Conservation (phyloP, 805 yeast genomes). For the Komagataella mondaviorum region DNA sequence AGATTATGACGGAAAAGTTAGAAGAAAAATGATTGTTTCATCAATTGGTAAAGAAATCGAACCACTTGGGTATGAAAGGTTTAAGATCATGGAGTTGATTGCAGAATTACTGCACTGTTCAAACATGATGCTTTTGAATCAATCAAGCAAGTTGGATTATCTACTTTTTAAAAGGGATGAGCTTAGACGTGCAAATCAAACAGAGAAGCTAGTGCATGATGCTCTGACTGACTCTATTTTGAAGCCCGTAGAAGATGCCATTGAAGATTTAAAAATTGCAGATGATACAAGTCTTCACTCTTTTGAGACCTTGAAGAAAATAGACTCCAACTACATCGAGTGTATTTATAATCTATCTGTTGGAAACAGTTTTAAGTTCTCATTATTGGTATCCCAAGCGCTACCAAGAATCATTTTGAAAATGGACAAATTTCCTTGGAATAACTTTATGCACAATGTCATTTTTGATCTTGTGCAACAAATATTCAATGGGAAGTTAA, state of each 20-base stretch:
- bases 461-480: constrained; percentile 94
- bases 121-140: constrained; percentile 84
- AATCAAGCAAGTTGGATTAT: constrained; percentile 45
- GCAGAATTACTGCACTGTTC: constrained; percentile 95
- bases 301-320: not conserved
- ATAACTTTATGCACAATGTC: constrained; percentile 92
- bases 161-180: constrained; percentile 59
- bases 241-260: constrained; percentile 4
- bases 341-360: constrained; percentile 23
- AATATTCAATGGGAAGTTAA: constrained; percentile 58
- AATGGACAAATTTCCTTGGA: constrained; percentile 85
- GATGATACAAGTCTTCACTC: not conserved
- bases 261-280: constrained; percentile 1
- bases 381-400: constrained; percentile 57
- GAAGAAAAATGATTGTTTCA: not conserved
- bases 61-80: constrained; percentile 81
- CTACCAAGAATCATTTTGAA: constrained; percentile 49
- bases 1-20: not conserved
- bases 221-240: constrained; percentile 18
- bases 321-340: constrained; percentile 9
- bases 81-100: constrained; percentile 78
- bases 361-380: constrained; percentile 78
- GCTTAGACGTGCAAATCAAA: constrained; percentile 42
- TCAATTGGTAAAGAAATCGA: constrained; percentile 45
- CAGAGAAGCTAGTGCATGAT: constrained; percentile 21